Conservation (phyloP, 805 yeast species). For the Sugiyamaella floridensis region DNA sequence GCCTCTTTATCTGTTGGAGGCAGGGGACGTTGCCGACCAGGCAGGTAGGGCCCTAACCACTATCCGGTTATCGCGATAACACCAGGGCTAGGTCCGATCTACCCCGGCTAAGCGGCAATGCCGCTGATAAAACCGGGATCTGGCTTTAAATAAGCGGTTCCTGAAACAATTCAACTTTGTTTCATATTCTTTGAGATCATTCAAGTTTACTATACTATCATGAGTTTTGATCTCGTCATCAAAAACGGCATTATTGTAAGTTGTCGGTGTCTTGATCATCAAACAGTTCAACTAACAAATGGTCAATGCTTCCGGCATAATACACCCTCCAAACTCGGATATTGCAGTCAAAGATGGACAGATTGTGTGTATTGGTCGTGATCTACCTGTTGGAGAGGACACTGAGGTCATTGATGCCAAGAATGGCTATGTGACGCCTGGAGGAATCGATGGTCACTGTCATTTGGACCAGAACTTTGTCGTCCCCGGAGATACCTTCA, state of each 20-base stretch:
- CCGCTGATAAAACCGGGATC: neutral
- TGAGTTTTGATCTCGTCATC: conserved; percentile 18
- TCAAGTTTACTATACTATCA: neutral
- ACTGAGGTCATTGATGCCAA: conserved; percentile 36
- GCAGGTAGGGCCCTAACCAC: neutral
- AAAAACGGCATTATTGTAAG: conserved; percentile 21
- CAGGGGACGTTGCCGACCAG: no score
- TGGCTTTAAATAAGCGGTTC: neutral
- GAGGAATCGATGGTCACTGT: conserved; percentile 47
- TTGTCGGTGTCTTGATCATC: neutral
- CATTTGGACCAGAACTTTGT: conserved; percentile 40
- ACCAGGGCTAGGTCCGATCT: neutral
- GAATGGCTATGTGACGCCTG: conserved; percentile 44
- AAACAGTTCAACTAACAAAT: neutral
- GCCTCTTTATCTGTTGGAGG: neutral
- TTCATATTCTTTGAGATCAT: neutral
- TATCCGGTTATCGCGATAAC: neutral
- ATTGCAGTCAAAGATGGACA: conserved; percentile 39
- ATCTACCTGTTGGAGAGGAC: conserved; percentile 25
- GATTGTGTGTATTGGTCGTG: conserved; percentile 33
- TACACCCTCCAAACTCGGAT: conserved; percentile 26
- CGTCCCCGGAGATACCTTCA: conserved; percentile 40
- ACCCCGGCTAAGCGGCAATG: neutral
- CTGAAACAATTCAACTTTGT: no score
- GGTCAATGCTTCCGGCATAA: conserved; percentile 16